Conservation (phyloP, 148 eudicot species). For the Rhododendron ovatum region DNA sequence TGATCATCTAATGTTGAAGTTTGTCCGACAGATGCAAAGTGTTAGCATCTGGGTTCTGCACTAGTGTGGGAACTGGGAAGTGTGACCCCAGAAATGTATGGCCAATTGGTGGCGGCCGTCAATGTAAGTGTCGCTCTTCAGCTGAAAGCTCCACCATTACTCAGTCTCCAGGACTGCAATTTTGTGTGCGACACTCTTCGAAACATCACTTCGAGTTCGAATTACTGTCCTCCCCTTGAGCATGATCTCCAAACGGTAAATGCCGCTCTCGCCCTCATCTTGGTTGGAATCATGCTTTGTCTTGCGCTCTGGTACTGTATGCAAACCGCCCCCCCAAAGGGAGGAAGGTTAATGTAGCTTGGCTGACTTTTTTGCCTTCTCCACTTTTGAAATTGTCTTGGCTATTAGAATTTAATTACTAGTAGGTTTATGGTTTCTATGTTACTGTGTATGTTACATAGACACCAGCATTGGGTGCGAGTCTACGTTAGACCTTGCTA, state of each 20-base stretch:
- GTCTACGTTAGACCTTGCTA: background rate
- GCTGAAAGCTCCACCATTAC: slow-evolving; percentile 71
- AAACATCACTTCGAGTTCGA: slow-evolving; percentile 50
- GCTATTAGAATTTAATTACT: background rate
- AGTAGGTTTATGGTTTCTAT: background rate
- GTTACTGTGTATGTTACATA: background rate
- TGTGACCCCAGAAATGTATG: slow-evolving; percentile 67
- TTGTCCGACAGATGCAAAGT: slow-evolving; percentile 28
- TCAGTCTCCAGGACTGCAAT: slow-evolving; percentile 76
- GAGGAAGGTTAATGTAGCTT: slow-evolving; percentile 41
- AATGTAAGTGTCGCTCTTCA: slow-evolving; percentile 72
- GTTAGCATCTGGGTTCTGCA: slow-evolving; percentile 47
- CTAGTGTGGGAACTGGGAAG: slow-evolving; percentile 63
- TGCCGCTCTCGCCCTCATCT: slow-evolving; percentile 66
- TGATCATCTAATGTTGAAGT: background rate
- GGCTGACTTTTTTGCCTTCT: background rate
- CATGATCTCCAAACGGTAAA: slow-evolving; percentile 58
- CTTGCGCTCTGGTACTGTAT: slow-evolving; percentile 77
- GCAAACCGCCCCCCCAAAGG: slow-evolving; percentile 97
- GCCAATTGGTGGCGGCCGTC: slow-evolving; percentile 56
- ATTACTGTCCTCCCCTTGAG: slow-evolving; percentile 61
- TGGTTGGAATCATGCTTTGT: slow-evolving; percentile 82
- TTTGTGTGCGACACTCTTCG: slow-evolving; percentile 70
- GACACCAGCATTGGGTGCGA: background rate
- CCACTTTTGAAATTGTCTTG: background rate